phyloP scores from a whole-genome alignment of 805 yeast species.

The Zygotorulaspora danielsina region DNA sequence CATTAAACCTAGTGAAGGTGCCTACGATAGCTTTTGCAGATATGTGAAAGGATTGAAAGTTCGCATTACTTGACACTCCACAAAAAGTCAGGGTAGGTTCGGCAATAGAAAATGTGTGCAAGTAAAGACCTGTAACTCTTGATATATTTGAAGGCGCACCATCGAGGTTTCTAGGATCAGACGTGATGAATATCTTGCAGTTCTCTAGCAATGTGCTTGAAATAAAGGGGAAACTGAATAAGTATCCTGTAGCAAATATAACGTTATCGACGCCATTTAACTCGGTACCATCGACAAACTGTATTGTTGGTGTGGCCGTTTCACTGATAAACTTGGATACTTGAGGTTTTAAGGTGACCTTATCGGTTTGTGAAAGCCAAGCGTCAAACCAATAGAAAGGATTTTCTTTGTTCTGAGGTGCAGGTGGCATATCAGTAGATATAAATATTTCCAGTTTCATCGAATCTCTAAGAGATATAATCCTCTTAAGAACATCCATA shows the following conservation, averaged over 20 bases:
- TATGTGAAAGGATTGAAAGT: conserved; percentile 21
- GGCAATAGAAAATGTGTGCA: conserved; percentile 43
- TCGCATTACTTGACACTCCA: conserved; percentile 35
- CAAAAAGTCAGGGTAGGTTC: conserved; percentile 46
- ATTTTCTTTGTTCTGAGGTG: conserved; percentile 42
- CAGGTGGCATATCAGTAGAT: conserved; percentile 56
- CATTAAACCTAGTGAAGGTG: conserved; percentile 16
- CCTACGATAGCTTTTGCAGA: conserved; percentile 20
- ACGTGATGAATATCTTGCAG: conserved; percentile 17
- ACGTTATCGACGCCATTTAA: conserved; percentile 37
- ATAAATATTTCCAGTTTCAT: conserved; percentile 43
- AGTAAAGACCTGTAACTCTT: conserved; percentile 41
- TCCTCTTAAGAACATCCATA: conserved; percentile 41
- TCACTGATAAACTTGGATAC: conserved; percentile 29
- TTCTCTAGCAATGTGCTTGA: conserved; percentile 13
- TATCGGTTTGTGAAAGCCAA: conserved; percentile 32
- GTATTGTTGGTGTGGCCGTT: conserved; percentile 22
- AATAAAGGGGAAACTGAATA: conserved; percentile 19
- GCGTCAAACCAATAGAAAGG: conserved; percentile 39
- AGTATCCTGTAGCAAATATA: conserved; percentile 50
- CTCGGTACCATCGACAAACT: conserved; percentile 33
- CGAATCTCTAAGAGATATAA: conserved; percentile 29
- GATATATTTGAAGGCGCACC: conserved; percentile 19
- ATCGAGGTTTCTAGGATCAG: conserved; percentile 16
- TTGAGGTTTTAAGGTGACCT: conserved; percentile 30